A percentile compares a stretch with the other conserved stretches of the same genome.
phyloP scores from a whole-genome alignment of 257 asterid species.

The Ilex asprella region DNA sequence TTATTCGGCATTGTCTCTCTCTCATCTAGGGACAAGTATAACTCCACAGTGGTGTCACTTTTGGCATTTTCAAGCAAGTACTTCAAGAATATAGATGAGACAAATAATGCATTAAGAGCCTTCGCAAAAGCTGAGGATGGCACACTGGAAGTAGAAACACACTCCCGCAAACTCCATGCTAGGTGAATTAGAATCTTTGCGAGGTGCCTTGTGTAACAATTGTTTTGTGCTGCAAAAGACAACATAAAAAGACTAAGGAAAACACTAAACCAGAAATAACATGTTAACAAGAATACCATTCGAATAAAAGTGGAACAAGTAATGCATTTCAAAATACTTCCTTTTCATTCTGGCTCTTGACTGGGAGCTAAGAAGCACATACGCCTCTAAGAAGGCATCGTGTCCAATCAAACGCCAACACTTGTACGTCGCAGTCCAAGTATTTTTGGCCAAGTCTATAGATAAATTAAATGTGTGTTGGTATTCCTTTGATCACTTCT shows the following conservation, averaged over 20 bases:
- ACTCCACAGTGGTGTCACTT: slow-evolving; percentile 69
- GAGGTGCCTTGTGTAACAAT: slow-evolving; percentile 79
- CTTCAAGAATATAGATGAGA: slow-evolving; percentile 87
- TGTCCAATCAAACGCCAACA: too few species aligned
- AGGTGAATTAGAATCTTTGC: slow-evolving; percentile 81
- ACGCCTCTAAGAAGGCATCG: too few species aligned
- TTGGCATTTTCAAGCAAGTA: slow-evolving; percentile 66
- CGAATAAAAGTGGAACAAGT: neutral
- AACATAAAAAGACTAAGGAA: slow-evolving; percentile 8
- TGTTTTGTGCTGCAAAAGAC: slow-evolving; percentile 65
- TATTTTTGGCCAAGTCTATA: too few species aligned
- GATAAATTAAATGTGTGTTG: too few species aligned
- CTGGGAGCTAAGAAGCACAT: too few species aligned
- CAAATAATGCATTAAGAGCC: slow-evolving; percentile 75
- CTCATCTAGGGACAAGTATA: slow-evolving; percentile 62
- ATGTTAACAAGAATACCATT: neutral
- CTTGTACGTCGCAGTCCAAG: too few species aligned
- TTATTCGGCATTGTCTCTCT: slow-evolving; percentile 52
- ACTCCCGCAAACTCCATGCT: slow-evolving; percentile 85
- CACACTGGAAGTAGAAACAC: slow-evolving; percentile 55
- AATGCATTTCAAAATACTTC: neutral
- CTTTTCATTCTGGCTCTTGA: too few species aligned
- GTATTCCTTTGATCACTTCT: too few species aligned
- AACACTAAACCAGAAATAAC: neutral
- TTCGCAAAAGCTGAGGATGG: slow-evolving; percentile 47